Evolutionary conservation across 305 asterid genomes (phyloP).

Genomic region (Solanum hybrid): DNA sequence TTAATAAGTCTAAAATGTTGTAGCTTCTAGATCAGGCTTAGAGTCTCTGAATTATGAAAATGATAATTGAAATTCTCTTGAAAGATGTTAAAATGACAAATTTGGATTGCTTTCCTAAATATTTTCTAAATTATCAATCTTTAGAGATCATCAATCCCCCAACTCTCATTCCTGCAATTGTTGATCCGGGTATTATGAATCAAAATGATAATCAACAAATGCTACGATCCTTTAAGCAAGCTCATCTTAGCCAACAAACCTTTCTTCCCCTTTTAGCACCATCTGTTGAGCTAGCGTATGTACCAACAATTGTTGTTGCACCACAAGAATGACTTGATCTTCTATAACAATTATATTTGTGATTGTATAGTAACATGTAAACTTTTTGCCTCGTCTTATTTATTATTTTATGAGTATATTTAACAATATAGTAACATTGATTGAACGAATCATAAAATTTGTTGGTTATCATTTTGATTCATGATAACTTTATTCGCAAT

Average conservation of each 20-base stretch:
- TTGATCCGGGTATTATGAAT: neutral
- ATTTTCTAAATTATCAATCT: conserved; percentile 5
- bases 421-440: too few species aligned
- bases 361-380: neutral
- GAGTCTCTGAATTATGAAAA: neutral
- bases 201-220: neutral
- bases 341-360: neutral
- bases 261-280: neutral
- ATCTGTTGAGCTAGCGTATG: neutral
- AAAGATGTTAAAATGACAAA: conserved; percentile 6
- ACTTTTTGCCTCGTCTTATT: neutral
- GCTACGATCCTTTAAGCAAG: neutral
- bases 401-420: neutral
- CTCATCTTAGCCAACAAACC: neutral
- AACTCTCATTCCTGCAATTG: neutral
- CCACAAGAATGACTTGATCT: neutral
- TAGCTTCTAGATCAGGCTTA: neutral
- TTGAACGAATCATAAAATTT: neutral
- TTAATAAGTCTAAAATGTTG: neutral
- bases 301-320: neutral
- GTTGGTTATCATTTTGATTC: neutral
- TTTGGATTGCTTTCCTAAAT: conserved; percentile 27
- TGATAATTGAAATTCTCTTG: conserved; percentile 15
- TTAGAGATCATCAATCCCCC: neutral
- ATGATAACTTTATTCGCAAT: neutral